Percentiles rank a stretch among this genome's conserved stretches.
These are phyloP conservation scores for Cardiospermum halicacabum DNA, from an alignment of 345 rosid genomes.

Conservation along the genomic window DNA sequence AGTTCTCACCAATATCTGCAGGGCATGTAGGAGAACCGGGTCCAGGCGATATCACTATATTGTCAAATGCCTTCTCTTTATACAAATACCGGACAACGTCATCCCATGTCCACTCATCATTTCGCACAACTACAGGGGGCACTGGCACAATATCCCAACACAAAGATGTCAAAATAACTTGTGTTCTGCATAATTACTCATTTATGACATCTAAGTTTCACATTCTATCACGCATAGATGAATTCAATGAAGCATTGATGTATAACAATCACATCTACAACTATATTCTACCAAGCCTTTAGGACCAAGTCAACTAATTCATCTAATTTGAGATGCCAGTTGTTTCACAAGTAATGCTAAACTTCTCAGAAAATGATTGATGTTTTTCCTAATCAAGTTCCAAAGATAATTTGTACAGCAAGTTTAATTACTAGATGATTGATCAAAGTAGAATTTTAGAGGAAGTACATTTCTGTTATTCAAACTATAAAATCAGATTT, in stretches of 20 bases:
- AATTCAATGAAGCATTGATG: neutral
- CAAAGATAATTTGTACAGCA: too few species aligned
- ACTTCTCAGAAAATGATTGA: too few species aligned
- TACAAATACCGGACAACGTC: slow-evolving; percentile 50
- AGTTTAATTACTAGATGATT: too few species aligned
- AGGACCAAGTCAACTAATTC: neutral
- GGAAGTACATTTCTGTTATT: too few species aligned
- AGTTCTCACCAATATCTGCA: slow-evolving; percentile 62
- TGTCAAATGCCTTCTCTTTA: slow-evolving; percentile 72
- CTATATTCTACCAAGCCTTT: neutral
- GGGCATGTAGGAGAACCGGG: slow-evolving; percentile 92
- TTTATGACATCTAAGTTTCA: neutral
- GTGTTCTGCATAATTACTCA: neutral
- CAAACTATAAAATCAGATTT: neutral
- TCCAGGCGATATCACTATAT: slow-evolving; percentile 92
- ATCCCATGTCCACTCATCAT: slow-evolving; percentile 87
- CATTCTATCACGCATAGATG: slow-evolving; percentile 6
- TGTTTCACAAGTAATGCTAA: too few species aligned
- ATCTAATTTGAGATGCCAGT: neutral
- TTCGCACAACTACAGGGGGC: slow-evolving; percentile 82
- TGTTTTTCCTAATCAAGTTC: too few species aligned
- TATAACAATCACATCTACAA: neutral
- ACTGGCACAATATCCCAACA: slow-evolving; percentile 32
- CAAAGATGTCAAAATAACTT: slow-evolving; percentile 14
- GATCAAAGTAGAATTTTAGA: too few species aligned